phyloP scores from a whole-genome alignment of 176 grass and related monocot species.

The Ananas comosus region DNA sequence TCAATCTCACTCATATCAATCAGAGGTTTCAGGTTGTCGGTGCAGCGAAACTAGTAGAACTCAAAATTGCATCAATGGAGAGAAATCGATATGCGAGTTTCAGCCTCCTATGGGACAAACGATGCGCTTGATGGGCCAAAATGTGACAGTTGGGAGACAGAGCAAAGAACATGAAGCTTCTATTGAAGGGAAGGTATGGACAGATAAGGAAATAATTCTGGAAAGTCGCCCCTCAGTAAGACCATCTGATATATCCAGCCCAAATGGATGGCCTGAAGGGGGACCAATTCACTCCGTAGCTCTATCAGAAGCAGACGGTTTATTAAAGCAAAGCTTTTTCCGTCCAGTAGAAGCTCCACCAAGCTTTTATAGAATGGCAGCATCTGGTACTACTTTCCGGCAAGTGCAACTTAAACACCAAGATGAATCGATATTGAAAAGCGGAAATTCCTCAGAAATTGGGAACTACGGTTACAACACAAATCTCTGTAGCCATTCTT shows the following conservation, averaged over 20 bases:
- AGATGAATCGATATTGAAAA: no score
- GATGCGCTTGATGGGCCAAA: constrained; percentile 59
- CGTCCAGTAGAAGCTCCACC: background rate
- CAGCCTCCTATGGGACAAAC: constrained; percentile 25
- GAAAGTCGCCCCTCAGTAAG: background rate
- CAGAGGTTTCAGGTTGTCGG: constrained; percentile 8
- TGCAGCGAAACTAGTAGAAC: constrained; percentile 22
- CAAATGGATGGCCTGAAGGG: background rate
- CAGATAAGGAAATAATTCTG: constrained; percentile 10
- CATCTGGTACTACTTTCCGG: no score
- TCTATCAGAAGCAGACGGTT: background rate
- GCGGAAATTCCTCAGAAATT: no score
- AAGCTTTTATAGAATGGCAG: no score
- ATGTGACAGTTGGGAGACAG: constrained; percentile 31
- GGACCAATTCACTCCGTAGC: no score
- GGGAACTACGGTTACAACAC: background rate
- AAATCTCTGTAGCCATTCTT: background rate
- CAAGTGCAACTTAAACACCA: no score
- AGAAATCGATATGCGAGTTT: constrained; percentile 14
- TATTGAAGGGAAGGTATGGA: constrained; percentile 6
- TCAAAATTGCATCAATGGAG: constrained; percentile 5
- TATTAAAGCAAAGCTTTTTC: background rate
- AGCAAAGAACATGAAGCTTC: constrained; percentile 14
- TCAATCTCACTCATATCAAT: background rate
- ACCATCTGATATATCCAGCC: background rate